phyloP scores from a whole-genome alignment of 208 protist species.

The Leishmania tarentolae region DNA sequence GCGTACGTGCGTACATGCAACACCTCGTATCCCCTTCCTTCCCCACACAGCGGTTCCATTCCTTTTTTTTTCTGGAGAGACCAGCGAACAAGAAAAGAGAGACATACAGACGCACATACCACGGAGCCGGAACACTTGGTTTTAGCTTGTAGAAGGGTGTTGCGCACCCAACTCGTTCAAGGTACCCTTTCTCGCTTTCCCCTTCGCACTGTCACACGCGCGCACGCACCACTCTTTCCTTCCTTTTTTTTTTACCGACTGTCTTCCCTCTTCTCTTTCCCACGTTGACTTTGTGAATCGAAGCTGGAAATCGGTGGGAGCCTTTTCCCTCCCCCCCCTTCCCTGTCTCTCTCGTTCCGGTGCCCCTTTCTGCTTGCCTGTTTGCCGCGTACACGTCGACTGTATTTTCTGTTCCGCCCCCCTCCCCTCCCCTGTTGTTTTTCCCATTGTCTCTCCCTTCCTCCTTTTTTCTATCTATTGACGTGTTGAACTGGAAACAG shows the following conservation, averaged over 20 bases:
- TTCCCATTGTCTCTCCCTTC: background rate
- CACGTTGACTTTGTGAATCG: background rate
- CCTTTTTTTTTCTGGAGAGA: background rate
- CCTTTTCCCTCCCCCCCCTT: background rate
- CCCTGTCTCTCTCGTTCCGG: background rate
- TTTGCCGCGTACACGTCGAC: no score
- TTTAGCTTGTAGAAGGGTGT: background rate
- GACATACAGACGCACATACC: background rate
- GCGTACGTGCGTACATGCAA: background rate
- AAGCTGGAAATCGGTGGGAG: background rate
- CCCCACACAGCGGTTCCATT: background rate
- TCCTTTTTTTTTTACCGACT: background rate
- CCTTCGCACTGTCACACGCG: background rate
- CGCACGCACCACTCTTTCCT: constrained; percentile 13
- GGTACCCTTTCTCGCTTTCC: background rate
- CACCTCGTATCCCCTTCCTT: background rate
- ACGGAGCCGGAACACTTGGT: background rate
- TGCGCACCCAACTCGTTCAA: background rate
- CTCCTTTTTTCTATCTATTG: background rate
- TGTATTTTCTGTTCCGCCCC: no score
- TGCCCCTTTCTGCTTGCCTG: no score
- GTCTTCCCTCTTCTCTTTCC: background rate
- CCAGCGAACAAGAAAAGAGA: background rate
- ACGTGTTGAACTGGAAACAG: background rate
- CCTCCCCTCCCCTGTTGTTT: no score